These are phyloP conservation scores for Pseudogymnoascus sp. DNA, from an alignment of 2,329 filamentous ascomycete species.

Conservation along the genomic window DNA sequence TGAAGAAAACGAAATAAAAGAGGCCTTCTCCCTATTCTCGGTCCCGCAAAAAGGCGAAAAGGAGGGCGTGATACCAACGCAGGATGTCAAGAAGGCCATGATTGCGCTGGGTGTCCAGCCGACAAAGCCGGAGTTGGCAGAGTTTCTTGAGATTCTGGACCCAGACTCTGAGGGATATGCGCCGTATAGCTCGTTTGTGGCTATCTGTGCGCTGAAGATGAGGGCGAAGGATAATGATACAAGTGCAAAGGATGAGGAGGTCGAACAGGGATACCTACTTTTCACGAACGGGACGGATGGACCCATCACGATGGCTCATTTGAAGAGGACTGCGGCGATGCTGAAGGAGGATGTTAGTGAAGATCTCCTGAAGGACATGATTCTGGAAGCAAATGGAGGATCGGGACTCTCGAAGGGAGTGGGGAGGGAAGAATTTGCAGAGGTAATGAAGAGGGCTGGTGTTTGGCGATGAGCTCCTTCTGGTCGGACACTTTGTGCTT, in stretches of 20 bases:
- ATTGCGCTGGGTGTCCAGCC: constrained; percentile 70
- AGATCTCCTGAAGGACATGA: constrained; percentile 82
- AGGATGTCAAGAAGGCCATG: constrained; percentile 45
- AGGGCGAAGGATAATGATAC: constrained; percentile 48
- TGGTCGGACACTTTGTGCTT: background rate
- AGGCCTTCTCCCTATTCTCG: constrained; percentile 79
- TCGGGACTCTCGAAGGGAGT: constrained; percentile 63
- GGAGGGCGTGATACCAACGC: constrained; percentile 57
- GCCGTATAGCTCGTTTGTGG: constrained; percentile 72
- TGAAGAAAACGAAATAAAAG: constrained; percentile 83
- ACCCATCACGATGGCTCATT: constrained; percentile 70
- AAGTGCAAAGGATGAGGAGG: constrained; percentile 52
- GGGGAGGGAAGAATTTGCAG: constrained; percentile 41
- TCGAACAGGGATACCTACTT: constrained; percentile 72
- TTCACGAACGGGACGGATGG: constrained; percentile 56
- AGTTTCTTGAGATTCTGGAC: constrained; percentile 75
- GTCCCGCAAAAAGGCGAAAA: constrained; percentile 60
- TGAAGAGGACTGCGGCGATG: constrained; percentile 69
- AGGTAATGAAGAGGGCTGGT: constrained; percentile 25
- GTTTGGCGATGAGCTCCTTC: constrained; percentile 21
- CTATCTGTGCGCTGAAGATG: constrained; percentile 80
- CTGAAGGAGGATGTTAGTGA: constrained; percentile 81
- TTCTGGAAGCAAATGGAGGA: constrained; percentile 84
- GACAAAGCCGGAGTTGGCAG: constrained; percentile 56
- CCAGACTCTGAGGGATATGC: constrained; percentile 72